These are phyloP conservation scores for Linnemannia exigua DNA, from an alignment of 192 early-diverging fungal genomes.

Conservation along the genomic window DNA sequence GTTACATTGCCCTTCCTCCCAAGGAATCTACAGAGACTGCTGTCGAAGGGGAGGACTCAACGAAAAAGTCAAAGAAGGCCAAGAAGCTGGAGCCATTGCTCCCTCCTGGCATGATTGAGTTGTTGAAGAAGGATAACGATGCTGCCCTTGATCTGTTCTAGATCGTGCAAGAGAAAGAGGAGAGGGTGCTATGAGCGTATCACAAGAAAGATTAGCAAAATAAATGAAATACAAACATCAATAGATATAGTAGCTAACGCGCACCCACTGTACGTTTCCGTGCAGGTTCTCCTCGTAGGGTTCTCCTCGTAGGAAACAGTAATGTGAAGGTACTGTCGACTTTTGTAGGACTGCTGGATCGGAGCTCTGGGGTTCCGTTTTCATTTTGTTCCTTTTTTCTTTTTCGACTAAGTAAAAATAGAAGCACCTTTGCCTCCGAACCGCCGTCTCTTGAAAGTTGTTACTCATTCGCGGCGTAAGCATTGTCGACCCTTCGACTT, in stretches of 20 bases:
- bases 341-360: not conserved
- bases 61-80: slow-evolving; percentile 58
- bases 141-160: slow-evolving; percentile 60
- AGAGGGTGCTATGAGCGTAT: not conserved
- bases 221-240: not conserved
- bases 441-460: not conserved
- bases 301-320: not conserved
- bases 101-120: slow-evolving; percentile 81
- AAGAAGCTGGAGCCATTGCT: slow-evolving; percentile 68
- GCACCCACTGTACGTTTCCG: not conserved
- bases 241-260: not conserved
- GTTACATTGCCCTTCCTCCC: slow-evolving; percentile 72
- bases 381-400: not conserved
- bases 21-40: slow-evolving; percentile 21
- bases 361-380: not conserved
- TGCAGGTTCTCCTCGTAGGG: too few relatives aligned
- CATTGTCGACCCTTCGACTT: not conserved
- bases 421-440: not conserved
- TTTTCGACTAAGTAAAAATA: not conserved
- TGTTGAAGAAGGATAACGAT: slow-evolving; percentile 81
- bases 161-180: too few relatives aligned
- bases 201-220: not conserved
- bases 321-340: not conserved
- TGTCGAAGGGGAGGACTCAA: not conserved
- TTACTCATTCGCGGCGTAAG: too few relatives aligned